Conservation (phyloP, 495 filamentous ascomycete genomes). For the Neurospora sp. region DNA sequence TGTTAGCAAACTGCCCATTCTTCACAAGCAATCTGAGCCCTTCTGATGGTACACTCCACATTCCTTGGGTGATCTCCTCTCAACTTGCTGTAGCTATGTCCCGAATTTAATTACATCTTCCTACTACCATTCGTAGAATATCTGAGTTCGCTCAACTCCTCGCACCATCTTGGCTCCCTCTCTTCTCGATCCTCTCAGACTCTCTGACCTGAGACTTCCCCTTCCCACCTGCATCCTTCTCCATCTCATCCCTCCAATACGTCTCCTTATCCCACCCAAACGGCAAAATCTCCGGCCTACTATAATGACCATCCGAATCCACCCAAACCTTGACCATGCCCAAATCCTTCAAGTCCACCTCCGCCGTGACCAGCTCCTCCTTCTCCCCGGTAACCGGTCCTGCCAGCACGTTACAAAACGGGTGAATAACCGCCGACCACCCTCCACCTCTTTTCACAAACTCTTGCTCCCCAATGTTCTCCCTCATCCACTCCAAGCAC, state of each 20-base stretch:
- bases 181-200: background rate
- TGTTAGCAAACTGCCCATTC: too few relatives aligned
- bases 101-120: too few relatives aligned
- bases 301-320: conserved; percentile 30
- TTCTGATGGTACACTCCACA: too few relatives aligned
- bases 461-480: conserved; percentile 29
- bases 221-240: background rate
- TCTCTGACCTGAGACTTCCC: background rate
- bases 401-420: conserved; percentile 23
- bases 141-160: too few relatives aligned
- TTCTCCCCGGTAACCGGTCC: conserved; percentile 24
- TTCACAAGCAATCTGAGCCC: too few relatives aligned
- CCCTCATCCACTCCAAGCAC: conserved; percentile 32
- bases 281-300: conserved; percentile 29
- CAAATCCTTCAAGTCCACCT: conserved; percentile 30
- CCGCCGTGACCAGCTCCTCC: conserved; percentile 24
- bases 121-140: too few relatives aligned
- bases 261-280: conserved; percentile 21
- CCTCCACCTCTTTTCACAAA: conserved; percentile 29
- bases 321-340: conserved; percentile 29
- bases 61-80: too few relatives aligned
- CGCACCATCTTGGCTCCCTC: background rate
- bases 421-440: conserved; percentile 28
- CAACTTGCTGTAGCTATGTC: too few relatives aligned
- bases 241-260: conserved; percentile 27